Evolutionary conservation across 805 yeast species (phyloP).

Genomic region (Cyberlindnera nakhonratchasimensis): DNA sequence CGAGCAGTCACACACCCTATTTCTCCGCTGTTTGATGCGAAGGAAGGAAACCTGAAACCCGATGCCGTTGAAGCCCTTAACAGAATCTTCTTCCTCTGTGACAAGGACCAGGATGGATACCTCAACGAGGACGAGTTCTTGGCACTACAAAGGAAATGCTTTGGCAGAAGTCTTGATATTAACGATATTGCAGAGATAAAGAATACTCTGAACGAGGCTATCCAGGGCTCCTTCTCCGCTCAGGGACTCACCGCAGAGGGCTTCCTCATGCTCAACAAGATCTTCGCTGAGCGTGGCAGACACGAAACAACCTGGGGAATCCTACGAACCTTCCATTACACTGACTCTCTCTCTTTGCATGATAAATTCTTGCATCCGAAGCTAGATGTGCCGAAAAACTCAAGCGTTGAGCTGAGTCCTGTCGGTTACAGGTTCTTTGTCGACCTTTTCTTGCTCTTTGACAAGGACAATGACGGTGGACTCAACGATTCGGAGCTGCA

Average conservation of each 20-base stretch:
- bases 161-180: conserved; percentile 52
- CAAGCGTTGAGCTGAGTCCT: conserved; percentile 91
- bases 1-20: conserved; percentile 91
- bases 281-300: conserved; percentile 86
- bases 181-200: conserved; percentile 47
- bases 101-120: conserved; percentile 85
- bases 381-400: conserved; percentile 64
- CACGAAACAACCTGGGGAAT: conserved; percentile 99
- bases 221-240: conserved; percentile 33
- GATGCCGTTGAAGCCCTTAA: conserved; percentile 71
- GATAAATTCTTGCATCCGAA: conserved; percentile 79
- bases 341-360: conserved; percentile 83
- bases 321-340: conserved; percentile 80
- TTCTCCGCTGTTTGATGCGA: conserved; percentile 90
- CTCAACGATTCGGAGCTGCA: conserved; percentile 68
- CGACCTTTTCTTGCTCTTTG: conserved; percentile 82
- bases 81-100: conserved; percentile 80
- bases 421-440: conserved; percentile 89
- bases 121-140: conserved; percentile 69
- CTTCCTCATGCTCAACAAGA: conserved; percentile 69
- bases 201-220: conserved; percentile 30
- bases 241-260: conserved; percentile 71
- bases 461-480: conserved; percentile 96
- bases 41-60: conserved; percentile 78
- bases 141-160: conserved; percentile 70